Base-by-base conservation (phyloP, 257 asterid genomes). In the Salvia splendens region DNA sequence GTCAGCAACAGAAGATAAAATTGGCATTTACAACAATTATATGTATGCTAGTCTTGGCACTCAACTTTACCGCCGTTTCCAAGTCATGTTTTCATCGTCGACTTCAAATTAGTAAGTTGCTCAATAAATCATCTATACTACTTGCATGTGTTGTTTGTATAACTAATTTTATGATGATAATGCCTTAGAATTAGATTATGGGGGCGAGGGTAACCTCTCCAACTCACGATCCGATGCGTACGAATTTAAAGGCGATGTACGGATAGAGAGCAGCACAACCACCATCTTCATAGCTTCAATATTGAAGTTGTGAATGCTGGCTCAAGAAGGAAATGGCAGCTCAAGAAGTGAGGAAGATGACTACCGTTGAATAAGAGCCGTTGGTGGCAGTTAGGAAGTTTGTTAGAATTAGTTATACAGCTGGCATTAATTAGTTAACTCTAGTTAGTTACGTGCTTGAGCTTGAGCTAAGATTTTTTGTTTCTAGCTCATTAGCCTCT, bases 211-310 rank as follows among this genome's bases (percentile, higher is more conserved):
- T 41, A 77, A 82, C 14, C 14, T 71, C 12, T 62, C 78, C 5
- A 73, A 51, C 11, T 64, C 77, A 60, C 71, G 83, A 51, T 75
- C 91, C 6, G 89, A 87, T 8, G 59, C 71, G 1, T 89, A 80
- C 51, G 85, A 89, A 14, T 16, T 81, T 16, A 64, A 64, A 4
- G 96, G 95, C 5, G 96, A 89, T 70, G 58, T 85, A 53, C 80
- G 95, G 72, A 78, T 87, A 68, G 72, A 78, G 0, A 79, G 81
- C 16, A 60, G 46, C 65, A 73, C 85, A 3, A 73, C 91, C 58
- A 80, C 87, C 60, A 72, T 89, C 51, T 79, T 67, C 76, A 35
- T 83, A 24, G 20, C 20, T 17, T 17, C 20, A n/a, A n/a, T n/a
- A n/a, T n/a, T n/a, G n/a, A n/a, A n/a, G n/a, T n/a, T n/a, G n/a